These are phyloP conservation scores for Apophysomyces sp. DNA, from an alignment of 371 early-diverging fungal genomes.

Conservation along the genomic window DNA sequence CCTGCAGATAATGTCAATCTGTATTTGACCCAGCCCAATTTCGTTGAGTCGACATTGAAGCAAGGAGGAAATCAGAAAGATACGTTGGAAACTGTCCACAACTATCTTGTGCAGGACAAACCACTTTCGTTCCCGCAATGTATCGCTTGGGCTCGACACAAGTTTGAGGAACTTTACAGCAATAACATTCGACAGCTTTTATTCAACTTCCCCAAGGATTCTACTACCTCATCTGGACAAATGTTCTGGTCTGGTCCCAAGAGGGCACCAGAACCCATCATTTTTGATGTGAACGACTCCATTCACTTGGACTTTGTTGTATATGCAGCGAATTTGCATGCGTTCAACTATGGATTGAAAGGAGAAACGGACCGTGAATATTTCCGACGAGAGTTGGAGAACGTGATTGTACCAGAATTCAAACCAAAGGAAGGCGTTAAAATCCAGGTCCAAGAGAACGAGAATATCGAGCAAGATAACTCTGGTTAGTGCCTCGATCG, in stretches of 20 bases:
- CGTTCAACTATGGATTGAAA: conserved; percentile 92
- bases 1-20: conserved; percentile 93
- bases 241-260: conserved; percentile 99
- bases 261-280: conserved; percentile 89
- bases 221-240: conserved; percentile 90
- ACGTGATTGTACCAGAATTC: conserved; percentile 84
- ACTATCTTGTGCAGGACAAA: conserved; percentile 74
- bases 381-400: conserved; percentile 66
- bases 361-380: conserved; percentile 69
- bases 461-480: conserved; percentile 41
- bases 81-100: conserved; percentile 65
- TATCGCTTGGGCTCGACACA: conserved; percentile 87
- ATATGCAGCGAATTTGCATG: conserved; percentile 93
- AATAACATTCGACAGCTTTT: conserved; percentile 93
- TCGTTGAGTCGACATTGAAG: conserved; percentile 74
- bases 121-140: conserved; percentile 91
- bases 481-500: not conserved
- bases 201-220: conserved; percentile 94
- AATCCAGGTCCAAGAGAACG: conserved; percentile 95
- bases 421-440: conserved; percentile 91
- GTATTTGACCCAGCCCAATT: conserved; percentile 84
- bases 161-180: conserved; percentile 92
- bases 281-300: conserved; percentile 76
- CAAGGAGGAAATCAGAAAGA: conserved; percentile 85
- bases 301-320: conserved; percentile 93